Conservation (phyloP, 1,284 basidiomycete genomes). For the Ustilago loliicola region DNA sequence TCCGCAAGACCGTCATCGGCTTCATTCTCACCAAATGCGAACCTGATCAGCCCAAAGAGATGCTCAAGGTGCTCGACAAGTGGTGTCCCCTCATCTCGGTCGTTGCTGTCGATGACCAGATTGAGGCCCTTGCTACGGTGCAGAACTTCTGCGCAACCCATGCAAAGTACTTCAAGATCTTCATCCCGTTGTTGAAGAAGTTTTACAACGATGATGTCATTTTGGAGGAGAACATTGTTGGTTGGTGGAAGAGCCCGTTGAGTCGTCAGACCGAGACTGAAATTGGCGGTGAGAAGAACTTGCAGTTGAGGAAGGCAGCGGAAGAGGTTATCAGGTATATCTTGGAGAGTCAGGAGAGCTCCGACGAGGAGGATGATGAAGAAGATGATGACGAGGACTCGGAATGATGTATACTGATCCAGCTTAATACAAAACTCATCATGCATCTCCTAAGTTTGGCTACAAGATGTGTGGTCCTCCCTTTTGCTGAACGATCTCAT, state of each 20-base stretch:
- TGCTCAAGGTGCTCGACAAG: conserved; percentile 65
- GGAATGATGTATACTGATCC: conserved; percentile 1
- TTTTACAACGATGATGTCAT: conserved; percentile 72
- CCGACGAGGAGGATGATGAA: conserved; percentile 66
- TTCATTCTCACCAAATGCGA: conserved; percentile 61
- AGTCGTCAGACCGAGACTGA: conserved; percentile 24
- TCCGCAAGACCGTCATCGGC: conserved; percentile 82
- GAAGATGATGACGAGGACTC: conserved; percentile 39
- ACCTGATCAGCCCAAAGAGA: conserved; percentile 54
- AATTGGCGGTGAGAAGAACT: conserved; percentile 60
- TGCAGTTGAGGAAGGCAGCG: conserved; percentile 69
- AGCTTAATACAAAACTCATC: not conserved
- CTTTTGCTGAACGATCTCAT: not conserved
- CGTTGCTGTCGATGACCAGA: conserved; percentile 69
- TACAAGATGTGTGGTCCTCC: not conserved
- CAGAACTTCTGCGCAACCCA: conserved; percentile 54
- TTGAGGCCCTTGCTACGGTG: conserved; percentile 69
- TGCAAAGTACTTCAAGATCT: conserved; percentile 67
- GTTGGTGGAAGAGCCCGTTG: conserved; percentile 70
- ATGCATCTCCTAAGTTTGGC: not conserved
- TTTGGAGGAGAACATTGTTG: conserved; percentile 71
- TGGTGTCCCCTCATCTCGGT: conserved; percentile 71
- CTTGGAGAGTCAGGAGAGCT: conserved; percentile 69
- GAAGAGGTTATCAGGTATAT: conserved; percentile 71
- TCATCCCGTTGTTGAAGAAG: conserved; percentile 71